These are phyloP conservation scores for Paecilomyces variotii DNA, from an alignment of 2,329 filamentous ascomycete genomes.

Conservation along the genomic window DNA sequence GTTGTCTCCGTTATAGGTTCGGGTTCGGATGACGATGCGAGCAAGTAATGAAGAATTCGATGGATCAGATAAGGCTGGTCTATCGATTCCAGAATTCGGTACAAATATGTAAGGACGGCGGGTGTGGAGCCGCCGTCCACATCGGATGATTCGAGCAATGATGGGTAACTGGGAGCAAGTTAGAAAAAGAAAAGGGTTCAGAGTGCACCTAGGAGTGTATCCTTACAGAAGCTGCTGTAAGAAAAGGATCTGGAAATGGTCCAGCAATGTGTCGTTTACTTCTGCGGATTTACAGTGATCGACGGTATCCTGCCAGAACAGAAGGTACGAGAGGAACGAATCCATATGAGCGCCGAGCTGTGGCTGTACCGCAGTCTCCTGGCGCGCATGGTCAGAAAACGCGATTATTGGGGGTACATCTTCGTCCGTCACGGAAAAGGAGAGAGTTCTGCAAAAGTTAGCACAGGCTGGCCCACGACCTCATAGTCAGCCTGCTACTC, in stretches of 20 bases:
- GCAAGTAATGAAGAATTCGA: slow-evolving; percentile 83
- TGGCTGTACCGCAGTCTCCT: slow-evolving; percentile 64
- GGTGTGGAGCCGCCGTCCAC: slow-evolving; percentile 95
- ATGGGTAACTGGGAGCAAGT: slow-evolving; percentile 64
- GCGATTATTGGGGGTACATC: slow-evolving; percentile 71
- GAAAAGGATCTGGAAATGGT: slow-evolving; percentile 96
- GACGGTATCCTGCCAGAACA: slow-evolving; percentile 97
- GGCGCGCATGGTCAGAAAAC: slow-evolving; percentile 78
- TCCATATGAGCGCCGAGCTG: slow-evolving; percentile 82
- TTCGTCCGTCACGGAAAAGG: slow-evolving; percentile 67
- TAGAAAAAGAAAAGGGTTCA: not conserved
- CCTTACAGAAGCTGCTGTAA: slow-evolving; percentile 82
- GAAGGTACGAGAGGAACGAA: slow-evolving; percentile 86
- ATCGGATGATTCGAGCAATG: slow-evolving; percentile 90
- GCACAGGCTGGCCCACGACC: not conserved
- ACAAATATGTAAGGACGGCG: slow-evolving; percentile 87
- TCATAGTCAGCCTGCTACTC: slow-evolving; percentile 9
- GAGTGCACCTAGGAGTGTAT: not conserved
- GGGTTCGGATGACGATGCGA: slow-evolving; percentile 57
- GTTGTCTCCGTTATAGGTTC: slow-evolving; percentile 25
- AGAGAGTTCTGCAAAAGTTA: slow-evolving; percentile 55
- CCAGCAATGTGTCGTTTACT: slow-evolving; percentile 84
- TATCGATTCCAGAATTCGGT: slow-evolving; percentile 80
- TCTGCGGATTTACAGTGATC: slow-evolving; percentile 90
- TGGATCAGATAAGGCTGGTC: slow-evolving; percentile 93